Base-by-base conservation (phyloP, 306 rosid species). In the Citrullus mucosospermus region DNA sequence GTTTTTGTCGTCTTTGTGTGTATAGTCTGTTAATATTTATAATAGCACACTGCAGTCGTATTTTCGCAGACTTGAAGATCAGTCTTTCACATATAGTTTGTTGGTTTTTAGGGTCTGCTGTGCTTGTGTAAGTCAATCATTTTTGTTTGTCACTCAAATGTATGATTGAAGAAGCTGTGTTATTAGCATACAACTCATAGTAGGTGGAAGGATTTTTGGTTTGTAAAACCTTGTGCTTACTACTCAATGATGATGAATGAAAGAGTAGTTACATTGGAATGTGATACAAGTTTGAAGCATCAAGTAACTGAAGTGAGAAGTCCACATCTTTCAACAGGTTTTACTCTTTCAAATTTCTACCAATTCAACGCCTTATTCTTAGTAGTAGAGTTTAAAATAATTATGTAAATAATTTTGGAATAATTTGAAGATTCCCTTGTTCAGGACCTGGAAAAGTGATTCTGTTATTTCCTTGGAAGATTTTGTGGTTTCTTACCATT, bases 11-110 rank as follows among this genome's bases (percentile, higher is more conserved):
- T 38, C 12, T 6, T 69, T 6, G 18, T 20, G 76, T 70, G 76
- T 70, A 70, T 20, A 70, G 56, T 44, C 28, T 66, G 57, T 70
- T 70, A 70, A 70, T 69, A 69, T 69, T 17, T 22, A 68, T 68
- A 10, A 6, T 18, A 66, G 51, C 73, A 38, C 76, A 44, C 39
- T 5, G 7, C 38, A 70, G 22, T 65, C 14, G 48, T 65, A 65
- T 65, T 65, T 65, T 36, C 0, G 72, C 22, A 65, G 72, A 16
- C 69, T 36, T 25, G 34, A 46, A 70, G 57, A 9, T 70, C 57
- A 46, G 76, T 22, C 16, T 70, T 46, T 70, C 57, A 44, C 5
- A 39, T 67, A 41, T 67, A 39, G 51, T 67, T 65, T 34, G 48
- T 12, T 44, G 56, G 53, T 70, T 70, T 8, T 48, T 1, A 11